A percentile compares a stretch with the other conserved stretches of the same genome.
Evolutionary conservation across 345 rosid species (phyloP).

Genomic region (Camelina laxa): DNA sequence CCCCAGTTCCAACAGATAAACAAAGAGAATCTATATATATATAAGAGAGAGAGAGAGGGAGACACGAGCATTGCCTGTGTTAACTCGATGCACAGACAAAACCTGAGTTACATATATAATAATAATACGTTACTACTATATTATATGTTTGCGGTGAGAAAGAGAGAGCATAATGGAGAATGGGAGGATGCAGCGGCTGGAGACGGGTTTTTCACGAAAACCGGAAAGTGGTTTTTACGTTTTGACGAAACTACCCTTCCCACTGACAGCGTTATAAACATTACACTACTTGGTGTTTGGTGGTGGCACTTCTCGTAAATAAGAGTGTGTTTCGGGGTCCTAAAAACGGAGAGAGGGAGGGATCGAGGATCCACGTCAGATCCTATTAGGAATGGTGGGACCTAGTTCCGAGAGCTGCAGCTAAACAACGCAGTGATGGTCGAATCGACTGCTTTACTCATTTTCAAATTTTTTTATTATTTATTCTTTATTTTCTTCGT

Average conservation of each 20-base stretch:
- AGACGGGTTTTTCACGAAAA: constrained; percentile 31
- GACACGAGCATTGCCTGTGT: constrained; percentile 30
- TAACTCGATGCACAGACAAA: constrained; percentile 22
- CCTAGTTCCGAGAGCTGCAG: constrained; percentile 23
- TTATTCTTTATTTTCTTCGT: no score
- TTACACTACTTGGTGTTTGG: no score
- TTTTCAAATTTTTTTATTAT: no score
- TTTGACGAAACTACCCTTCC: constrained; percentile 16
- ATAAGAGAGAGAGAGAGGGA: constrained; percentile 1
- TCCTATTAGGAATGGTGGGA: constrained; percentile 22
- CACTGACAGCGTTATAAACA: no score
- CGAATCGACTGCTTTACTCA: no score
- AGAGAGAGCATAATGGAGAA: not conserved
- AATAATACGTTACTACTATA: not conserved
- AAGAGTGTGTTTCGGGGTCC: not conserved
- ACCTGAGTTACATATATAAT: constrained; percentile 10
- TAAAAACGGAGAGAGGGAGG: not conserved
- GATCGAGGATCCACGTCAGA: constrained; percentile 38
- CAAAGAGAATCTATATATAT: constrained; percentile 6
- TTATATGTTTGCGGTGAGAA: not conserved
- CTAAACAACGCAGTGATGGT: not conserved
- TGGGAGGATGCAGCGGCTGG: constrained; percentile 38
- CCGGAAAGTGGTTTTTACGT: constrained; percentile 27
- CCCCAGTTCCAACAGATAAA: not conserved
- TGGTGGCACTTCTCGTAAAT: constrained; percentile 29